Percentiles rank a stretch among this genome's conserved stretches.
phyloP scores from a whole-genome alignment of 2,329 filamentous ascomycete genomes.

The Ophiostoma triangulosporum region DNA sequence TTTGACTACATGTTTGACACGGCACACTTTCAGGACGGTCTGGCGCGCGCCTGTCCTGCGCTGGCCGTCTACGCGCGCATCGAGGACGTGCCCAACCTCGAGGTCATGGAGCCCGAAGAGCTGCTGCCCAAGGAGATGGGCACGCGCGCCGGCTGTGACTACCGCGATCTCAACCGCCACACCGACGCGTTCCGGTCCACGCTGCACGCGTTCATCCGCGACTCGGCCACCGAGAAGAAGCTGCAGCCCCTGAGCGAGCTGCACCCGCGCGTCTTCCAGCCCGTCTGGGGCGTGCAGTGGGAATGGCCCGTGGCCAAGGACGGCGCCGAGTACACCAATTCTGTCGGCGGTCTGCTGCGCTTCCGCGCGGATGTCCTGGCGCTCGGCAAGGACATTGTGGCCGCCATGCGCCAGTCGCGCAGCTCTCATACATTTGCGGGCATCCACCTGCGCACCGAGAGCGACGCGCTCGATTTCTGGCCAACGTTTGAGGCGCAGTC shows the following conservation, averaged over 20 bases:
- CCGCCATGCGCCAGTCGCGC: slow-evolving; percentile 8
- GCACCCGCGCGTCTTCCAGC: slow-evolving; percentile 26
- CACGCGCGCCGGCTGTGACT: slow-evolving; percentile 25
- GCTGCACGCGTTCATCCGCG: slow-evolving; percentile 22
- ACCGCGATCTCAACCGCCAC: slow-evolving; percentile 27
- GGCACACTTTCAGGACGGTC: slow-evolving; percentile 27
- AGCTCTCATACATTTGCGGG: slow-evolving; percentile 21
- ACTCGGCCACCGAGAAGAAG: slow-evolving; percentile 17
- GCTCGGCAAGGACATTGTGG: slow-evolving; percentile 24
- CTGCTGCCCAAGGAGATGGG: slow-evolving; percentile 30
- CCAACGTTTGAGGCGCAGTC: slow-evolving; percentile 29
- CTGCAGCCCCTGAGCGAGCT: slow-evolving; percentile 12
- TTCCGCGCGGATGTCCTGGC: slow-evolving; percentile 29
- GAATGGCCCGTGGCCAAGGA: slow-evolving; percentile 33
- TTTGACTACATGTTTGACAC: slow-evolving; percentile 36
- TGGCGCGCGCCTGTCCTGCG: slow-evolving; percentile 27
- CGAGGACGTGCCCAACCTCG: slow-evolving; percentile 25
- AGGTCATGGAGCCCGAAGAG: slow-evolving; percentile 22
- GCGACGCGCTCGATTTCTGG: slow-evolving; percentile 32
- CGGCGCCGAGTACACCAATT: slow-evolving; percentile 31
- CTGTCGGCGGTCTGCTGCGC: slow-evolving; percentile 28
- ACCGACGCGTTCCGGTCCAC: slow-evolving; percentile 24
- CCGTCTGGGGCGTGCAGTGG: slow-evolving; percentile 31
- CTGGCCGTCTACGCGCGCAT: slow-evolving; percentile 28
- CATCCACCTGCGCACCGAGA: slow-evolving; percentile 34